A percentile compares a stretch with the other conserved stretches of the same genome.
phyloP scores from a whole-genome alignment of 345 rosid species.

The Brassica carinata region DNA sequence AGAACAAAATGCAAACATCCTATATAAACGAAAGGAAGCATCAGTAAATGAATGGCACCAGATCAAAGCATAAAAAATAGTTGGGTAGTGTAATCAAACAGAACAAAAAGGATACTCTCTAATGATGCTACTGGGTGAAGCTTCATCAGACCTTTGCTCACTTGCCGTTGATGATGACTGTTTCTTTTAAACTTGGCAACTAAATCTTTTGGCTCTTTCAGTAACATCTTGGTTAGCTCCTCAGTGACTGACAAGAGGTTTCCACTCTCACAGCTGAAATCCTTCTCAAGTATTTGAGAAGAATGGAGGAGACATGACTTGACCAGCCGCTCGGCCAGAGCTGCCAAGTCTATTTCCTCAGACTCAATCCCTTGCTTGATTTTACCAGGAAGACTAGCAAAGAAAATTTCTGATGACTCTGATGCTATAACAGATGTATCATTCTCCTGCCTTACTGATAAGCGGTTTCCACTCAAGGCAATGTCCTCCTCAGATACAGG shows the following conservation, averaged over 20 bases:
- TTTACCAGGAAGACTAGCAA: slow-evolving; percentile 57
- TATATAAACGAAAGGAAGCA: slow-evolving; percentile 8
- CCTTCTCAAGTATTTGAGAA: slow-evolving; percentile 54
- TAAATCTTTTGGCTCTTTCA: slow-evolving; percentile 75
- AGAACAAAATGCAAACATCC: slow-evolving; percentile 10
- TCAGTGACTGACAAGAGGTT: slow-evolving; percentile 44
- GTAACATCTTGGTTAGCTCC: slow-evolving; percentile 59
- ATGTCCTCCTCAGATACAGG: slow-evolving; percentile 65
- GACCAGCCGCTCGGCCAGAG: slow-evolving; percentile 83
- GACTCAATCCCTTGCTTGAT: slow-evolving; percentile 73
- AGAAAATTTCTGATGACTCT: slow-evolving; percentile 64
- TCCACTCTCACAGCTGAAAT: slow-evolving; percentile 45
- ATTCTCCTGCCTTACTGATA: slow-evolving; percentile 59
- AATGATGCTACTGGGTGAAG: slow-evolving; percentile 47
- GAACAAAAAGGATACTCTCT: slow-evolving; percentile 77
- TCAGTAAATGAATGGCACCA: slow-evolving; percentile 10
- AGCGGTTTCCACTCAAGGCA: slow-evolving; percentile 49
- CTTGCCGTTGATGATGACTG: slow-evolving; percentile 41
- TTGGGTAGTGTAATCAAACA: slow-evolving; percentile 7
- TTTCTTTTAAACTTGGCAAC: slow-evolving; percentile 47
- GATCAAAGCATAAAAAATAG: slow-evolving; percentile 19
- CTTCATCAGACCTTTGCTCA: slow-evolving; percentile 38
- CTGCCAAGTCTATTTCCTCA: slow-evolving; percentile 70
- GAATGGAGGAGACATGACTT: slow-evolving; percentile 60
- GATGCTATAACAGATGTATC: slow-evolving; percentile 42